Conservation (phyloP, 2,329 filamentous ascomycete genomes). For the Epichloe gansuensis region DNA sequence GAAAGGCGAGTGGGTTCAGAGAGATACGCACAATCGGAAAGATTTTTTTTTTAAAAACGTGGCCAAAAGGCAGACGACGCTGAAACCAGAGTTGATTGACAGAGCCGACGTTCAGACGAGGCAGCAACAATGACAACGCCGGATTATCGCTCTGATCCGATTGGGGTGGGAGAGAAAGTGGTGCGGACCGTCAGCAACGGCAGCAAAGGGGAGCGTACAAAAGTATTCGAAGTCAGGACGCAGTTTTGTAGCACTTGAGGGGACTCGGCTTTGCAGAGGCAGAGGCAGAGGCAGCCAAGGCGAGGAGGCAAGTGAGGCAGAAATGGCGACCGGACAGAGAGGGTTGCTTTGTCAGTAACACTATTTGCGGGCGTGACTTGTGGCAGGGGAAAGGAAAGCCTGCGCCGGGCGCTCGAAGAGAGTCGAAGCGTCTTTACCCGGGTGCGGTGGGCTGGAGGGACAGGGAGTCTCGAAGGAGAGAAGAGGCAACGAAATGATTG, state of each 20-base stretch:
- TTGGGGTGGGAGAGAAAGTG: constrained; percentile 1
- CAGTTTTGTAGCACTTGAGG: neutral
- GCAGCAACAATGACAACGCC: neutral
- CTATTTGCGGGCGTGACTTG: neutral
- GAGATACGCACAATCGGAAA: neutral
- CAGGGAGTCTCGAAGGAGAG: neutral
- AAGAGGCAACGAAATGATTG: neutral
- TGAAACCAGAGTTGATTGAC: constrained; percentile 2
- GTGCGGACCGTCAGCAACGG: neutral
- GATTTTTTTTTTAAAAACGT: neutral
- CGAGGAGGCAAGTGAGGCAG: constrained; percentile 2
- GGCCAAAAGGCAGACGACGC: neutral
- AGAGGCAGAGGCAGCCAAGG: neutral
- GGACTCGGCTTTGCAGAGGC: constrained; percentile 1
- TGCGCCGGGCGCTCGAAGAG: constrained; percentile 2
- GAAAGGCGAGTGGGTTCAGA: neutral
- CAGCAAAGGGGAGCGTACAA: constrained; percentile 1
- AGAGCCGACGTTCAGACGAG: neutral
- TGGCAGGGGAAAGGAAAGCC: neutral
- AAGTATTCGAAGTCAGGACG: neutral
- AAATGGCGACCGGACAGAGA: constrained; percentile 2
- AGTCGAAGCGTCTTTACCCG: constrained; percentile 2
- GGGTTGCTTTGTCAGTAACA: constrained; percentile 5
- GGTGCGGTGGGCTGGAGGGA: neutral
- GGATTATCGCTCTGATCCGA: constrained; percentile 3